Conservation (phyloP, 805 yeast species). For the Zygoascus flipseniorum region DNA sequence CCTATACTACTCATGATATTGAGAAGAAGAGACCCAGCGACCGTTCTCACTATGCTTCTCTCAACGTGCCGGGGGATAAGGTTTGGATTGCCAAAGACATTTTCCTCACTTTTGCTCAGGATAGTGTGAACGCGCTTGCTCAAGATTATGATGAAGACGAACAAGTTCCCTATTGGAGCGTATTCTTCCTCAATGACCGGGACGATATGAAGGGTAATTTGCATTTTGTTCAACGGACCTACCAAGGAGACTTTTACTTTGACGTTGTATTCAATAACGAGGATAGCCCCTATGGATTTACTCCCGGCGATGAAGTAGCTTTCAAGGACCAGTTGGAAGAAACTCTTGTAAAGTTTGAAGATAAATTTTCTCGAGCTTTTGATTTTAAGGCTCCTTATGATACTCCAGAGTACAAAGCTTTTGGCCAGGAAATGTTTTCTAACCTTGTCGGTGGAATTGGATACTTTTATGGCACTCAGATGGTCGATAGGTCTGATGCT, state of each 20-base stretch:
- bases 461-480: conserved; percentile 73
- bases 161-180: conserved; percentile 34
- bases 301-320: conserved; percentile 1
- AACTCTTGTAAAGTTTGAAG: conserved; percentile 36
- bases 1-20: conserved; percentile 44
- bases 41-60: conserved; percentile 54
- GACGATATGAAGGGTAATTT: conserved; percentile 62
- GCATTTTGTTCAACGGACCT: conserved; percentile 71
- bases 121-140: conserved; percentile 46
- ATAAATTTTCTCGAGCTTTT: conserved; percentile 44
- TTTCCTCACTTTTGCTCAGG: conserved; percentile 59
- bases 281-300: conserved; percentile 14
- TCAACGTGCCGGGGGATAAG: conserved; percentile 61
- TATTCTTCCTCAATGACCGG: conserved; percentile 49
- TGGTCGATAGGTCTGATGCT: conserved; percentile 65
- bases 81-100: conserved; percentile 76
- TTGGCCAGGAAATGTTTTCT: conserved; percentile 74
- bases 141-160: conserved; percentile 25
- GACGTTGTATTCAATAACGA: conserved; percentile 54
- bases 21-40: conserved; percentile 23
- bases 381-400: conserved; percentile 49
- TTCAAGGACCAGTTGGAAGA: conserved; percentile 24
- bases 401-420: conserved; percentile 34
- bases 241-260: conserved; percentile 66
- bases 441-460: conserved; percentile 87